A percentile compares a stretch with the other conserved stretches of the same genome.
Evolutionary conservation across 768 basidiomycete species (phyloP).

Genomic region (Vararia minispora): DNA sequence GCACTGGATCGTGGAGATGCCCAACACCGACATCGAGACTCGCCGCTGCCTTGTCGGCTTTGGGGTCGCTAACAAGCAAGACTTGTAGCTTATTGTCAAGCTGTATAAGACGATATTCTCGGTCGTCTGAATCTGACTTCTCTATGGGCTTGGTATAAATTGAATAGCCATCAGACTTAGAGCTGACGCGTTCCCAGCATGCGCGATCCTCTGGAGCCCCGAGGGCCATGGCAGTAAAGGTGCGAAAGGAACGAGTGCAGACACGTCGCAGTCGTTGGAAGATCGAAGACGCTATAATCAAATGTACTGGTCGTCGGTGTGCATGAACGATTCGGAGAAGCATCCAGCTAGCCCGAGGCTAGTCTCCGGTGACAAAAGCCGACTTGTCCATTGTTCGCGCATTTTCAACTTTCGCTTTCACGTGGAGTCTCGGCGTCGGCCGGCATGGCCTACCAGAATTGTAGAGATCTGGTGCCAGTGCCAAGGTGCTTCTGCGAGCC

Average conservation of each 20-base stretch:
- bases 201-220: slow-evolving; percentile 9
- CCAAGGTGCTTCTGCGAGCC: too few species aligned
- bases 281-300: too few species aligned
- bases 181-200: slow-evolving; percentile 6
- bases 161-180: slow-evolving; percentile 23
- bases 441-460: too few species aligned
- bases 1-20: slow-evolving; percentile 84
- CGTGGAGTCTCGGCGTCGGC: too few species aligned
- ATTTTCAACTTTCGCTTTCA: too few species aligned
- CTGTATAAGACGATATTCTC: slow-evolving; percentile 69
- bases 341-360: too few species aligned
- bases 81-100: slow-evolving; percentile 89
- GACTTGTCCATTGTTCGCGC: too few species aligned
- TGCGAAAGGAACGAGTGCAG: not conserved
- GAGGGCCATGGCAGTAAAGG: not conserved
- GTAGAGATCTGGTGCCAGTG: too few species aligned
- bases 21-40: slow-evolving; percentile 93
- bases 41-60: slow-evolving; percentile 90
- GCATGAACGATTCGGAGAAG: too few species aligned
- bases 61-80: slow-evolving; percentile 70
- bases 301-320: too few species aligned
- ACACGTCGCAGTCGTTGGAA: too few species aligned
- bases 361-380: too few species aligned
- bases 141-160: slow-evolving; percentile 51
- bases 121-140: slow-evolving; percentile 67